These are phyloP conservation scores for Poronia punctata DNA, from an alignment of 495 filamentous ascomycete genomes.

Conservation along the genomic window DNA sequence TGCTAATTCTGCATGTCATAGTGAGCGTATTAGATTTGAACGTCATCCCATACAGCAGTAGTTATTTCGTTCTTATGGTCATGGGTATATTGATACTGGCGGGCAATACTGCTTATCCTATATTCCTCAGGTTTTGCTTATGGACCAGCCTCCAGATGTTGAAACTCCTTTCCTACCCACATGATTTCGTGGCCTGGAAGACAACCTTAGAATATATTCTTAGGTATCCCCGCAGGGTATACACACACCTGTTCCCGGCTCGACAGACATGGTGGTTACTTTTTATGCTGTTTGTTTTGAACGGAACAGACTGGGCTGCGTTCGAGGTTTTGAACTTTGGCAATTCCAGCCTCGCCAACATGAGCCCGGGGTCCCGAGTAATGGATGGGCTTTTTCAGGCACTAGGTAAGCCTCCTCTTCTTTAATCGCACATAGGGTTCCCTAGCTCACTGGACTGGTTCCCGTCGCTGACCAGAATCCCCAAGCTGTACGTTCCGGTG, in stretches of 20 bases:
- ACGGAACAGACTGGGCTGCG: slow-evolving; percentile 72
- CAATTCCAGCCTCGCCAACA: slow-evolving; percentile 52
- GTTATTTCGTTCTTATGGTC: slow-evolving; percentile 65
- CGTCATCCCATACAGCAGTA: slow-evolving; percentile 63
- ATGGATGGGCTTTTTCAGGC: slow-evolving; percentile 83
- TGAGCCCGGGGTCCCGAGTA: slow-evolving; percentile 53
- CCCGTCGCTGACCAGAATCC: too few species aligned
- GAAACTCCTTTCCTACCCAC: slow-evolving; percentile 16
- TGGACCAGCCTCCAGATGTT: slow-evolving; percentile 50
- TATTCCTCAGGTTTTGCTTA: slow-evolving; percentile 71
- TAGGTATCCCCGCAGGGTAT: slow-evolving; percentile 68
- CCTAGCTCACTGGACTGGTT: too few species aligned
- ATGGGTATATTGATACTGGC: slow-evolving; percentile 74
- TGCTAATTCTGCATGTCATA: neutral
- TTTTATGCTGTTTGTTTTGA: slow-evolving; percentile 63
- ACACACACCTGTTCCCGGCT: slow-evolving; percentile 76
- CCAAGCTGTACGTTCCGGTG: slow-evolving; percentile 74
- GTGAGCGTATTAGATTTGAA: slow-evolving; percentile 81
- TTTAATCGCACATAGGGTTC: too few species aligned
- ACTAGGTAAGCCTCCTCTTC: slow-evolving; percentile 31
- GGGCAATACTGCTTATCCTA: slow-evolving; percentile 73
- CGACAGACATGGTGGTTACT: slow-evolving; percentile 77
- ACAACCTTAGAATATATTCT: slow-evolving; percentile 75
- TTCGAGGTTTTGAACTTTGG: slow-evolving; percentile 77
- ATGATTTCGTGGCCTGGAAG: slow-evolving; percentile 34